Percentiles rank a stretch among this genome's conserved stretches.
Evolutionary conservation across 2,329 filamentous ascomycete genomes (phyloP).

Genomic region (Venturia nashicola): DNA sequence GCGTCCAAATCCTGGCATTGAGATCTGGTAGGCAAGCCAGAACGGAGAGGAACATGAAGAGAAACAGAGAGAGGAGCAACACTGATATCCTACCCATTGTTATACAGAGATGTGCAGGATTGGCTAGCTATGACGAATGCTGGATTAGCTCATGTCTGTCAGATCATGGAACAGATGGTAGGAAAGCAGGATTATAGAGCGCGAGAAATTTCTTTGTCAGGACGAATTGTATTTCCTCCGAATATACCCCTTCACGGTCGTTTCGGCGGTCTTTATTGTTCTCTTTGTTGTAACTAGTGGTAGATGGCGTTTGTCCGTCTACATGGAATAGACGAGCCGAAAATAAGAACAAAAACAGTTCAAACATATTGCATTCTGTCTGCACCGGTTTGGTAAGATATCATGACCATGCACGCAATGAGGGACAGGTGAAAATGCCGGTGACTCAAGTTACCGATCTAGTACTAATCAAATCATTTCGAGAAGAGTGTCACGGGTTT

Average conservation of each 20-base stretch:
- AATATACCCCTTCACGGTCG: slow-evolving; percentile 5
- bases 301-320: not conserved
- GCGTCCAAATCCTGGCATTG: not conserved
- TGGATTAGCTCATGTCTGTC: not conserved
- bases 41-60: not conserved
- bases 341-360: not conserved
- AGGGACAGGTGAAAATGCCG: too few relatives aligned
- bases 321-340: not conserved
- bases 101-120: not conserved
- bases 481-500: too few relatives aligned
- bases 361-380: too few relatives aligned
- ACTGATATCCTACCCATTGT: not conserved
- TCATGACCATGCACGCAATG: too few relatives aligned
- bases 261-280: not conserved
- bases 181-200: not conserved
- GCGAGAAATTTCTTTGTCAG: not conserved
- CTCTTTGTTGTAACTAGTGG: not conserved
- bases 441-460: too few relatives aligned
- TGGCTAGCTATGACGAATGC: not conserved
- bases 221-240: not conserved
- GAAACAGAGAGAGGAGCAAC: not conserved
- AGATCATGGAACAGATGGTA: not conserved
- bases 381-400: too few relatives aligned
- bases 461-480: too few relatives aligned
- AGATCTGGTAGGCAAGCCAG: not conserved